Evolutionary conservation across 805 yeast genomes (phyloP).

Genomic region (Cyberlindnera nakhonratchasimensis): DNA sequence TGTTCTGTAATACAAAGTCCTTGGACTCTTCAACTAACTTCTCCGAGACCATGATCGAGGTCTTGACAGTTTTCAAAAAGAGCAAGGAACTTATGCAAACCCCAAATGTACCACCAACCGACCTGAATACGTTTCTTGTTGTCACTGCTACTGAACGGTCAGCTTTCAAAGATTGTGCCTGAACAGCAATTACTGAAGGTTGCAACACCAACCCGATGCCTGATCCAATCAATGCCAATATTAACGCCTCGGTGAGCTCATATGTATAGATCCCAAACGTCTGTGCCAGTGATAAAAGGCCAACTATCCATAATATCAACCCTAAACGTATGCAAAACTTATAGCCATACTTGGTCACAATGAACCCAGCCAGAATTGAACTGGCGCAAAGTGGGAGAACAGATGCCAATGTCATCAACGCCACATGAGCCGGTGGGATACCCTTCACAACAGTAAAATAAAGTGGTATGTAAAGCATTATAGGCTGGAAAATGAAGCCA

Average conservation of each 20-base stretch:
- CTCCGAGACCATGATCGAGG: conserved; percentile 1
- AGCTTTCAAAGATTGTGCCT: conserved; percentile 46
- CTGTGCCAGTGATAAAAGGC: conserved; percentile 35
- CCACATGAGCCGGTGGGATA: conserved; percentile 5
- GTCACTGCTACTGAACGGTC: conserved; percentile 59
- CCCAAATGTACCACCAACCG: conserved; percentile 60
- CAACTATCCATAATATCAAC: conserved; percentile 38
- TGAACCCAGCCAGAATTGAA: conserved; percentile 43
- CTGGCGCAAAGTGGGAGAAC: conserved; percentile 41
- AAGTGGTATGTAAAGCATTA: conserved; percentile 46
- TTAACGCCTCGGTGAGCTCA: conserved; percentile 31
- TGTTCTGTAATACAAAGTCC: conserved; percentile 9
- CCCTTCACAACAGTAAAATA: conserved; percentile 38
- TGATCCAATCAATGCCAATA: conserved; percentile 35
- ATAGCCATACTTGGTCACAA: conserved; percentile 43
- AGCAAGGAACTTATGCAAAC: conserved; percentile 37
- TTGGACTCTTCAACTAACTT: conserved; percentile 7
- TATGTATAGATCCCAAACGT: conserved; percentile 28
- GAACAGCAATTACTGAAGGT: conserved; percentile 42
- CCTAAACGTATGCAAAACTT: conserved; percentile 41
- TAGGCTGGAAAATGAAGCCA: conserved; percentile 47
- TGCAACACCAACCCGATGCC: conserved; percentile 38
- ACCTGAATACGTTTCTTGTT: conserved; percentile 50
- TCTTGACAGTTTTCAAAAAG: conserved; percentile 9
- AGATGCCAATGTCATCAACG: conserved; percentile 34